phyloP scores from a whole-genome alignment of 2,329 filamentous ascomycete species.

The Pyrenophora graminea region DNA sequence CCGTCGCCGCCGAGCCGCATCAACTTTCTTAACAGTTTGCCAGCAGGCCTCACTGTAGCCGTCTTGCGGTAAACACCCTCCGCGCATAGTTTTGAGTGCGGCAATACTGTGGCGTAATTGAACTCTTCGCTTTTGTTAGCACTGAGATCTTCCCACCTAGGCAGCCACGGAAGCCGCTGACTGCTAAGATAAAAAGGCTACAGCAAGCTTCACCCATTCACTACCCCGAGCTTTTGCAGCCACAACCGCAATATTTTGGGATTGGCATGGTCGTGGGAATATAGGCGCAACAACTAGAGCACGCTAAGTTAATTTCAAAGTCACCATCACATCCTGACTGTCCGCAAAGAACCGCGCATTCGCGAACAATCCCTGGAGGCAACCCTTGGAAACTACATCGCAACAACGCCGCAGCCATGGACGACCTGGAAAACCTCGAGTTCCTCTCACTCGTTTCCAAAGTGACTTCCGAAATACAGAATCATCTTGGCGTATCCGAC shows the following conservation, averaged over 20 bases:
- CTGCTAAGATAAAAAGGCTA: neutral
- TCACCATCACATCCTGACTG: neutral
- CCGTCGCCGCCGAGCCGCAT: slow-evolving; percentile 21
- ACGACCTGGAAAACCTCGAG: slow-evolving; percentile 89
- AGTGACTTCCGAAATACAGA: slow-evolving; percentile 91
- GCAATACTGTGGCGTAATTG: too few relatives aligned
- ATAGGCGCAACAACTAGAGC: too few relatives aligned
- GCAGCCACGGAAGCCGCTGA: too few relatives aligned
- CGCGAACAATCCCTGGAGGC: neutral
- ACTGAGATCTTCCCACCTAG: too few relatives aligned
- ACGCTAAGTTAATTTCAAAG: too few relatives aligned
- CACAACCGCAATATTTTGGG: too few relatives aligned
- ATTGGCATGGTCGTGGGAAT: too few relatives aligned
- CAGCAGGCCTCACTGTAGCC: neutral
- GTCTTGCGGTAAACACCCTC: too few relatives aligned
- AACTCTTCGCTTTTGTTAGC: too few relatives aligned
- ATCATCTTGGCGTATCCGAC: slow-evolving; percentile 88
- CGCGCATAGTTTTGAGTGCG: too few relatives aligned
- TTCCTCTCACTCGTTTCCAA: slow-evolving; percentile 91
- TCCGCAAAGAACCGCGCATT: slow-evolving; percentile 3
- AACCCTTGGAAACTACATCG: neutral
- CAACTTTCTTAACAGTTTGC: slow-evolving; percentile 14
- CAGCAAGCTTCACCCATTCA: neutral
- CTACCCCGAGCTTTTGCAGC: neutral
- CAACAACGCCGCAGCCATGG: slow-evolving; percentile 61